Evolutionary conservation across 192 early-diverging fungal genomes (phyloP).

Genomic region (Coemansia sp.): DNA sequence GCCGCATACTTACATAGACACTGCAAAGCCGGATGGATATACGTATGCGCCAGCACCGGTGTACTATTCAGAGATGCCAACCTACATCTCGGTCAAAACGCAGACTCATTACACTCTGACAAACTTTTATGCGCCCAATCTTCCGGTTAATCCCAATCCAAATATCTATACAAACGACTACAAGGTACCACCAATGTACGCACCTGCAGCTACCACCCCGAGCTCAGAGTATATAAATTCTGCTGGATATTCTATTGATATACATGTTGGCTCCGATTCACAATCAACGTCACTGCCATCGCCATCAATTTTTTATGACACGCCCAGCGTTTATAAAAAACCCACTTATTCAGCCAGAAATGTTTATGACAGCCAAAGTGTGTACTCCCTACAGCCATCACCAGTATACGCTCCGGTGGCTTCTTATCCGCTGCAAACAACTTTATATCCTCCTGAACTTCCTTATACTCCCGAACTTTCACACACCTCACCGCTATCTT

Average conservation of each 20-base stretch:
- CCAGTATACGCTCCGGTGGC: too few relatives aligned
- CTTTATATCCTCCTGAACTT: too few relatives aligned
- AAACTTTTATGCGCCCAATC: constrained; percentile 1
- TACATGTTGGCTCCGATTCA: neutral
- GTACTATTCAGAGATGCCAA: neutral
- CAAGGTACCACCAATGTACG: constrained; percentile 1
- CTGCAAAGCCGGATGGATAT: neutral
- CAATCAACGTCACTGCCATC: neutral
- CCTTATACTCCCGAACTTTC: neutral
- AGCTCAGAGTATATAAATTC: neutral
- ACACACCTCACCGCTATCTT: neutral
- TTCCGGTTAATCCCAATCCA: neutral
- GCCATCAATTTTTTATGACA: too few relatives aligned
- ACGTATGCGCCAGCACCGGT: neutral
- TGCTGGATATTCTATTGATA: neutral
- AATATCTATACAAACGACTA: neutral
- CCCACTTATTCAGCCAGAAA: too few relatives aligned
- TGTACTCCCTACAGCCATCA: too few relatives aligned
- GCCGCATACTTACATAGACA: neutral
- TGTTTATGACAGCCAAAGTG: too few relatives aligned
- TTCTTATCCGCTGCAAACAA: too few relatives aligned
- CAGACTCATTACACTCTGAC: neutral
- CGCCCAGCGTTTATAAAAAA: too few relatives aligned
- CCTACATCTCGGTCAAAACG: neutral
- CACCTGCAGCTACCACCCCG: neutral